phyloP scores from a whole-genome alignment of 768 basidiomycete genomes.

The Butyriboletus loyo region DNA sequence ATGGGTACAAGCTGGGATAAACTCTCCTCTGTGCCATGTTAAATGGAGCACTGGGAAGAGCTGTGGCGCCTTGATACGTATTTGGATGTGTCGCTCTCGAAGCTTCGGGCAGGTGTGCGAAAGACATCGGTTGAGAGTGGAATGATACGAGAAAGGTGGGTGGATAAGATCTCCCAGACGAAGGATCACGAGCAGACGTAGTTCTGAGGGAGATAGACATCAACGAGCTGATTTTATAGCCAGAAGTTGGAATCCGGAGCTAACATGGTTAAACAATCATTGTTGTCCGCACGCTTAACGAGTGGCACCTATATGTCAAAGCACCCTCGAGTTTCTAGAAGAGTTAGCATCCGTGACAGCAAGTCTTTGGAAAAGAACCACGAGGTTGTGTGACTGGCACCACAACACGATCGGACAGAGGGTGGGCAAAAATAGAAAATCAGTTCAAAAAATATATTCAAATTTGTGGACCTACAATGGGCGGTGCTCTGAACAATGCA shows the following conservation, averaged over 20 bases:
- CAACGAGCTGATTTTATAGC: background rate
- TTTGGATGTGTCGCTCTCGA: background rate
- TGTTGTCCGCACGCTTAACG: background rate
- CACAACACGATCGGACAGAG: background rate
- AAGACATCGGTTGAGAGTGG: background rate
- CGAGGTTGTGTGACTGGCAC: background rate
- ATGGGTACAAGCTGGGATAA: background rate
- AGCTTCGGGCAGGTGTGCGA: background rate
- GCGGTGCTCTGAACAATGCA: conserved; percentile 1
- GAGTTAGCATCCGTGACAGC: background rate
- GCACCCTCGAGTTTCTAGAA: too few relatives aligned
- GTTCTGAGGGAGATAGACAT: background rate
- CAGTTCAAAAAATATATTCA: background rate
- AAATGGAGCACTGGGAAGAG: too few relatives aligned
- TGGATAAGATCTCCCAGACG: background rate
- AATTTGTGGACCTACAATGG: conserved; percentile 3
- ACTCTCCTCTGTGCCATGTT: too few relatives aligned
- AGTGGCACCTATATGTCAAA: background rate
- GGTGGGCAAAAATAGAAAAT: background rate
- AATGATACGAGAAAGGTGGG: background rate
- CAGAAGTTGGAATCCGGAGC: background rate
- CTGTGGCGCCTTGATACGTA: background rate
- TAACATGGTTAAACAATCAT: background rate
- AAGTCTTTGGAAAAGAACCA: background rate
- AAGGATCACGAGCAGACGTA: too few relatives aligned